Conservation (phyloP, 2,329 filamentous ascomycete genomes). For the Rhynchosporium agropyri region DNA sequence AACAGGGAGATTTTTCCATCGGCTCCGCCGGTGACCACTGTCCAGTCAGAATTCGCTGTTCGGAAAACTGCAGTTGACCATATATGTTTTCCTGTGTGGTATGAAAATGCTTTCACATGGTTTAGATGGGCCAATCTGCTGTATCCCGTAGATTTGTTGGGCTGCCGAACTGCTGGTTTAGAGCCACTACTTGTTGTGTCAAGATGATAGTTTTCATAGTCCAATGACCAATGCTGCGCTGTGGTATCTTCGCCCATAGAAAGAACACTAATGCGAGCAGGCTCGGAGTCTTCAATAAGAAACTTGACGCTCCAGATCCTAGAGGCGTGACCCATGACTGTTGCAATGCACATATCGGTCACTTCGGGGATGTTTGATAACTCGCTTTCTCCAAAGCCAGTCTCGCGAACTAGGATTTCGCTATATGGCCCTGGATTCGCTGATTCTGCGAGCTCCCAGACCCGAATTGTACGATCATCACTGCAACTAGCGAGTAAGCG, state of each 20-base stretch:
- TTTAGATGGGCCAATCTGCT: constrained; percentile 44
- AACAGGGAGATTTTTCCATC: constrained; percentile 68
- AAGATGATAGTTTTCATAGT: constrained; percentile 16
- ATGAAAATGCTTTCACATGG: constrained; percentile 58
- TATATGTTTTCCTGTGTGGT: constrained; percentile 86
- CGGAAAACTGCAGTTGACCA: constrained; percentile 69
- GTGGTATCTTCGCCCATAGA: constrained; percentile 88
- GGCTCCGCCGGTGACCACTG: constrained; percentile 73
- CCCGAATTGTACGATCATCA: constrained; percentile 84
- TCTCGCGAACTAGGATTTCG: constrained; percentile 50
- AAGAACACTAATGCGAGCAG: constrained; percentile 55
- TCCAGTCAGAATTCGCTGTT: not conserved
- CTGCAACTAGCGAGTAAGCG: constrained; percentile 88
- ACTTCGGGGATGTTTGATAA: constrained; percentile 39
- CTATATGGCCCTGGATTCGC: not conserved
- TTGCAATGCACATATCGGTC: constrained; percentile 59
- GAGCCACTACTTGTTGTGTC: not conserved
- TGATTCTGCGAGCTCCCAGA: constrained; percentile 73
- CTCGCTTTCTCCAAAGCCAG: constrained; percentile 60
- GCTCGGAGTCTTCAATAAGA: constrained; percentile 40
- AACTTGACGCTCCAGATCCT: constrained; percentile 89
- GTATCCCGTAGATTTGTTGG: not conserved
- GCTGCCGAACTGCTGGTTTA: not conserved
- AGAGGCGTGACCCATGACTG: constrained; percentile 82
- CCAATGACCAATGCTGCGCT: constrained; percentile 65